Evolutionary conservation across 331 rosid genomes (phyloP).

Genomic region (Spiraea crenata): DNA sequence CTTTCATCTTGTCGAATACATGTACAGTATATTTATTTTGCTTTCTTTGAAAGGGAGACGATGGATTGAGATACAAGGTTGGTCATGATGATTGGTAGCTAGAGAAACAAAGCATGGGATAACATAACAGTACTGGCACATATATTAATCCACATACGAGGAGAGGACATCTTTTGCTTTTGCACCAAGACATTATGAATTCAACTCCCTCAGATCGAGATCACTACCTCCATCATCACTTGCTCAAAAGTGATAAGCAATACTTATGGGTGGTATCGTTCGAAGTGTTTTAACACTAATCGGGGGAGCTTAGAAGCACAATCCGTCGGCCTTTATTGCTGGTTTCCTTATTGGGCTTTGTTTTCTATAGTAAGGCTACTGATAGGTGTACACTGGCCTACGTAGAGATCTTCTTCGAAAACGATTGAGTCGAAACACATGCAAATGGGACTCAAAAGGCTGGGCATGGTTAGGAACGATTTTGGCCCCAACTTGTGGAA

Average conservation of each 20-base stretch:
- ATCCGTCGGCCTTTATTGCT: too few species aligned
- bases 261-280: too few species aligned
- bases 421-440: too few species aligned
- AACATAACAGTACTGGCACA: background rate
- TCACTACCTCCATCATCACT: slow-evolving; percentile 27
- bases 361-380: too few species aligned
- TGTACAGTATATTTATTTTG: slow-evolving; percentile 9
- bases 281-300: too few species aligned
- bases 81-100: slow-evolving; percentile 45
- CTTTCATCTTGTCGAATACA: background rate
- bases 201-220: slow-evolving; percentile 28
- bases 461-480: too few species aligned
- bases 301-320: too few species aligned
- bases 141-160: slow-evolving; percentile 13
- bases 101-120: slow-evolving; percentile 14
- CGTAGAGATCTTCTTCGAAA: too few species aligned
- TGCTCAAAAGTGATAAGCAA: background rate
- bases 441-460: too few species aligned
- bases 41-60: slow-evolving; percentile 49
- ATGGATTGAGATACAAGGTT: slow-evolving; percentile 46
- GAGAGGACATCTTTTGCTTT: slow-evolving; percentile 50
- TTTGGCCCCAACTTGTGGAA: too few species aligned
- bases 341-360: background rate
- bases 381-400: too few species aligned
- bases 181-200: slow-evolving; percentile 53